Conservation (phyloP, 2,329 filamentous ascomycete genomes). For the Alternaria gansuensis region DNA sequence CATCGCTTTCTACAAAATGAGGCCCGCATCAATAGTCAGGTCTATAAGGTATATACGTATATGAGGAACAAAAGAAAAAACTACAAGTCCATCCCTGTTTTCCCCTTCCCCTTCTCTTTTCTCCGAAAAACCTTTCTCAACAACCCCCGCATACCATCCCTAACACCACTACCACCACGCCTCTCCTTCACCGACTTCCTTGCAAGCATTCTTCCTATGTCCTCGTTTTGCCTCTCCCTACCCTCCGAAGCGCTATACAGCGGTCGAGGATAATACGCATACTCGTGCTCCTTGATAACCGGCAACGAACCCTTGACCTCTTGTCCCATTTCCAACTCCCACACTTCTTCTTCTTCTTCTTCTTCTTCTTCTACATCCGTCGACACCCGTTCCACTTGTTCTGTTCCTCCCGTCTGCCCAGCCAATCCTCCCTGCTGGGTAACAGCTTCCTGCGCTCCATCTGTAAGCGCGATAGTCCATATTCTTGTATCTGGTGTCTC, state of each 20-base stretch:
- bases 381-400: background rate
- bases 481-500: background rate
- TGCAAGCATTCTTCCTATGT: too few species aligned
- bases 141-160: background rate
- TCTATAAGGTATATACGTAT: too few species aligned
- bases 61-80: too few species aligned
- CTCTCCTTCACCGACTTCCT: background rate
- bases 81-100: background rate
- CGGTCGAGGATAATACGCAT: slow-evolving; percentile 15
- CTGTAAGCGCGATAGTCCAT: background rate
- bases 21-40: too few species aligned
- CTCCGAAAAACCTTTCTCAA: background rate
- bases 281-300: slow-evolving; percentile 1
- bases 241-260: background rate
- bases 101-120: background rate
- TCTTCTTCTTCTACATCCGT: background rate
- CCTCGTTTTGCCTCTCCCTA: background rate
- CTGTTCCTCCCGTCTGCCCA: too few species aligned
- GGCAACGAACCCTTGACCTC: slow-evolving; percentile 7
- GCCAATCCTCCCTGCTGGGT: background rate
- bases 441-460: background rate
- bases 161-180: background rate
- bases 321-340: background rate
- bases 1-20: background rate
- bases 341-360: background rate